These are phyloP conservation scores for Stereum hirsutum DNA, from an alignment of 1,284 basidiomycete genomes.

Conservation along the genomic window DNA sequence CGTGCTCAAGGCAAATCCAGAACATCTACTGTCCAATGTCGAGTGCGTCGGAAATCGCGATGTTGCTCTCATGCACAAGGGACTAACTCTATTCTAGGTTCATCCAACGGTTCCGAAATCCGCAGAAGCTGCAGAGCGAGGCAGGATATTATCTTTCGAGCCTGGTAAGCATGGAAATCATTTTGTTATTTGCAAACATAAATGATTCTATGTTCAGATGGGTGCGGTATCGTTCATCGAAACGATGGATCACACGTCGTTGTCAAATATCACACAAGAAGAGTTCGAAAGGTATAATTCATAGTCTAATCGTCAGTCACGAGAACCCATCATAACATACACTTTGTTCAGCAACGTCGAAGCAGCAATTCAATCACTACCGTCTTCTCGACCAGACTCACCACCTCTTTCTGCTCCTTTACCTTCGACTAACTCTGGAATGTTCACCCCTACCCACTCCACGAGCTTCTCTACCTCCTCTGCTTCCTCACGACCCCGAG, in stretches of 20 bases:
- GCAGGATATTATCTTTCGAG: conserved; percentile 97
- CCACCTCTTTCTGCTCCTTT: conserved; percentile 27
- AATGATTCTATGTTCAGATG: conserved; percentile 37
- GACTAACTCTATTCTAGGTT: conserved; percentile 45
- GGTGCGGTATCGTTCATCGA: conserved; percentile 94
- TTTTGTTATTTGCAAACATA: background rate
- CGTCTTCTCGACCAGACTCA: conserved; percentile 46
- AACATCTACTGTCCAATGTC: conserved; percentile 89
- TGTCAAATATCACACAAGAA: conserved; percentile 88
- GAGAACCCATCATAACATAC: background rate
- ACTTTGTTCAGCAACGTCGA: conserved; percentile 82
- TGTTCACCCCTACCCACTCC: too few relatives aligned
- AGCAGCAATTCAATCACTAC: conserved; percentile 69
- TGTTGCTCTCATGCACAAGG: background rate
- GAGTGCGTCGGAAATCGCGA: conserved; percentile 48
- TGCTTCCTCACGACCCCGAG: conserved; percentile 13
- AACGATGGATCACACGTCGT: conserved; percentile 90
- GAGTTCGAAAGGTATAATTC: conserved; percentile 73
- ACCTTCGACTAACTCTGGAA: too few relatives aligned
- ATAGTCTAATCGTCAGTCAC: background rate
- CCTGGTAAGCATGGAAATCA: conserved; percentile 42
- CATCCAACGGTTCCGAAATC: conserved; percentile 91
- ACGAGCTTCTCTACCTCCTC: conserved; percentile 5
- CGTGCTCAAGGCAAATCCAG: conserved; percentile 89
- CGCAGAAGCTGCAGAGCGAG: conserved; percentile 86